Conservation (phyloP, 176 grass and related monocot species). For the Paspalum notatum region DNA sequence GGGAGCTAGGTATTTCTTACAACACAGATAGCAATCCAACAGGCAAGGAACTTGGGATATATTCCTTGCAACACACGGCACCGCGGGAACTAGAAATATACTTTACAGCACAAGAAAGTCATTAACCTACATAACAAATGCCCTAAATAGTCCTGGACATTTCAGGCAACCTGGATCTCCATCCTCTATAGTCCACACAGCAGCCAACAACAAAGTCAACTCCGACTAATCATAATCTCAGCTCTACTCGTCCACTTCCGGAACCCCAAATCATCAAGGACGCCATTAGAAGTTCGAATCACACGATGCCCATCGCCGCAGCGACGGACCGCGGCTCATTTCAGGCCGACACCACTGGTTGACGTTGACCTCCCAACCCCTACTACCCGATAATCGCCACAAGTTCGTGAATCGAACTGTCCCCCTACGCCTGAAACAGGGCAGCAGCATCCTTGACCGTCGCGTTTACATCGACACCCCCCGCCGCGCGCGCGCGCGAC, state of each 20-base stretch:
- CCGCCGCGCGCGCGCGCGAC: neutral
- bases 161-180: neutral
- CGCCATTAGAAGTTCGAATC: neutral
- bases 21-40: neutral
- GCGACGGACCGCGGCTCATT: neutral
- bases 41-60: neutral
- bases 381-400: neutral
- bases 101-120: neutral
- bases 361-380: conserved; percentile 11
- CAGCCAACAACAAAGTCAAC: conserved; percentile 10
- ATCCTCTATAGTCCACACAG: neutral
- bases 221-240: neutral
- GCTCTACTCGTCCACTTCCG: neutral
- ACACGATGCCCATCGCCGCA: neutral
- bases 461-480: neutral
- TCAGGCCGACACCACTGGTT: neutral
- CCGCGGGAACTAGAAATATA: neutral
- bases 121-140: neutral
- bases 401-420: neutral
- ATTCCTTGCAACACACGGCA: neutral
- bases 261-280: neutral
- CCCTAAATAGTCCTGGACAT: neutral
- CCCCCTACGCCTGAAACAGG: neutral
- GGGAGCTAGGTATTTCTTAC: neutral
- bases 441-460: neutral